Base-by-base conservation (phyloP, 208 protist genomes). In the Leishmania turanica region DNA sequence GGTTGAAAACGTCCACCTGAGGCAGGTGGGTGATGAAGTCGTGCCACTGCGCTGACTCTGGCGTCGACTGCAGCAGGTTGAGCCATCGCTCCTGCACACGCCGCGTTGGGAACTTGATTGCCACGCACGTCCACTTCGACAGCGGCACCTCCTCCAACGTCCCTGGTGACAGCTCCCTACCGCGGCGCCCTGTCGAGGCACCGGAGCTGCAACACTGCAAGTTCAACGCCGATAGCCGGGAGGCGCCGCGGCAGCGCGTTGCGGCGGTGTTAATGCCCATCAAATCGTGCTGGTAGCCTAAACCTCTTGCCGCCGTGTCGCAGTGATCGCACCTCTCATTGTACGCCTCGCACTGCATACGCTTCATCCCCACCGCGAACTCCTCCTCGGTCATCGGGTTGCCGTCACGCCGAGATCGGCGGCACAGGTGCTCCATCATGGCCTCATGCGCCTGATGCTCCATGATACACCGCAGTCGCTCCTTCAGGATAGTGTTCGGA, bases 21-120 rank as follows among this genome's bases (percentile, higher is more conserved):
- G 92, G 92, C 65, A 96, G 68, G 70, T 91, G 89, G 19, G 86
- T 87, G 65, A 97, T 81, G 75, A 91, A 97, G 31, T 88, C 78
- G 58, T 86, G 81, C 91, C 92, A 97, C 79, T 95, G 86, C 3
- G 71, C 79, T 27, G 94, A 93, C 77, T 94, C 88, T 37, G 77
- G 56, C 37, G 89, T 96, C 49, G 74, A 78, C 62, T 94, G 85
- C 5, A 97, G 85, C 2, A 97, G 75, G 72, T 95, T 97, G 40
- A 94, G 85, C 93, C 94, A 97, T 42, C 94, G 88, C 87, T 97
- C 94, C 78, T 92, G 87, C 68, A 95, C 92, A 27, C 92, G 90
- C 1, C 89, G 89, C 5, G 92, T 94, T 11, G 89, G 90, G 54
- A 97, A 90, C 87, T 96, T 96, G 54, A 97, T 93, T 11, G 90